These are phyloP conservation scores for Talaromyces sp. DNA, from an alignment of 2,329 filamentous ascomycete genomes.

Conservation along the genomic window DNA sequence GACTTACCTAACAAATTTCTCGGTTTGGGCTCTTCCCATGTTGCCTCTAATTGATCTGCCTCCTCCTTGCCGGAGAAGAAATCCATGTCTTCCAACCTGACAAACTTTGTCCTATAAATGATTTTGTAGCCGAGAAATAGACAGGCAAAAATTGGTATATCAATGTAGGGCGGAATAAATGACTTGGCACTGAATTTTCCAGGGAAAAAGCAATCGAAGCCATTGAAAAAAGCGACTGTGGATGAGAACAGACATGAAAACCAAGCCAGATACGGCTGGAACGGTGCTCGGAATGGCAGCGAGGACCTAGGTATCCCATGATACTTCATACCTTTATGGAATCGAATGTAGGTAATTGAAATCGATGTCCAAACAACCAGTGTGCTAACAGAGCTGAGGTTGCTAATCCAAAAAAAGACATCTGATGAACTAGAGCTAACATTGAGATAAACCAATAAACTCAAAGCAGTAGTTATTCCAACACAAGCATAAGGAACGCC, in stretches of 20 bases:
- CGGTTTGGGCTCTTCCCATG: slow-evolving; percentile 8
- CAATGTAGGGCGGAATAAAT: slow-evolving; percentile 52
- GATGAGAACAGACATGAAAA: slow-evolving; percentile 44
- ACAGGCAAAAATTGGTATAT: slow-evolving; percentile 46
- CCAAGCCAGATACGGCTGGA: slow-evolving; percentile 50
- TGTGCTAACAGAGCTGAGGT: slow-evolving; percentile 32
- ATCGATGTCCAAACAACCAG: slow-evolving; percentile 36
- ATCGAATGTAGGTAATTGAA: slow-evolving; percentile 45
- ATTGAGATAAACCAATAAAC: slow-evolving; percentile 31
- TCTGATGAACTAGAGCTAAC: slow-evolving; percentile 26
- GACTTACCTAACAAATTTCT: slow-evolving; percentile 6
- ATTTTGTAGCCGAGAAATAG: slow-evolving; percentile 33
- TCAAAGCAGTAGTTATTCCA: slow-evolving; percentile 34
- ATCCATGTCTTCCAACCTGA: slow-evolving; percentile 35
- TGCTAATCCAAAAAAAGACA: slow-evolving; percentile 39
- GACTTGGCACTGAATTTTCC: slow-evolving; percentile 37
- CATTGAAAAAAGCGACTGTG: slow-evolving; percentile 50
- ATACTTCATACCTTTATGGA: slow-evolving; percentile 48
- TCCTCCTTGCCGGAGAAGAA: slow-evolving; percentile 37
- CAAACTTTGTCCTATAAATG: slow-evolving; percentile 26
- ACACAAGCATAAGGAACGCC: slow-evolving; percentile 51
- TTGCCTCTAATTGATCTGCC: slow-evolving; percentile 21
- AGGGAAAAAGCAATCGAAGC: slow-evolving; percentile 51
- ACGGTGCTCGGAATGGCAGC: slow-evolving; percentile 46
- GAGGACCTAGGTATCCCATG: slow-evolving; percentile 34